Evolutionary conservation across 2,329 filamentous ascomycete genomes (phyloP), one percentile per base, ranked within the genome.

Genomic region (Davidsoniella australis): DNA sequence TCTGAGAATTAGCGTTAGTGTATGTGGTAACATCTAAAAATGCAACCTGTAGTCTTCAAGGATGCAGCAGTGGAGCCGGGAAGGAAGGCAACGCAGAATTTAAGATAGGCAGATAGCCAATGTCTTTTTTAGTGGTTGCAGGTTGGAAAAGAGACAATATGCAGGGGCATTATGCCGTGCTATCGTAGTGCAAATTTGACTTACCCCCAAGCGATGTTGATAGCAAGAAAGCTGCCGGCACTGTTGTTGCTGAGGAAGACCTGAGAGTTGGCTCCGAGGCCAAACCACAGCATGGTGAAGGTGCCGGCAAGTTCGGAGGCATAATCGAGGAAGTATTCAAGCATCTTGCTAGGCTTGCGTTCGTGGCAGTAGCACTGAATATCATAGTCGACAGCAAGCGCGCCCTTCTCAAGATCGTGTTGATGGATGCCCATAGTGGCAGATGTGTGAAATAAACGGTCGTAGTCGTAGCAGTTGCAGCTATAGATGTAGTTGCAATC

Each of bases 181-280:
- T 23, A 14, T 20, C 12, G 20, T 47, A 40, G n/a, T 42, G 24
- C 29, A 29, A 24, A n/a, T 47, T 42, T n/a, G 16, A 52, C 50
- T 64, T 60, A 70, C 68, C 67, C 68, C 67, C 66, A 71, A 23
- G 67, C 67, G 65, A 69, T 70, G 4, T 65, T 67, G 52, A 72
- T 69, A 50, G 66, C 69, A 56, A 69, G 66, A 54, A 69, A 72
- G 52, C 66, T 59, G 40, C 73, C 72, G 57, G 70, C 72, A 12
- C 58, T 58, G 24, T 58, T 61, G 3, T 62, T 61, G 53, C 74
- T 78, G 10, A 85, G 68, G 0, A 78, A 64, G 1, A 82, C 80
- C 60, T 85, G 81, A 2, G 80, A 80, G 17, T 84, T 76, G 50
- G 75, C 75, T 14, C 78, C 80, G 53, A 84, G 73, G 3, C 80